phyloP scores from a whole-genome alignment of 1,284 basidiomycete genomes.

The Apiotrichum brassicae region DNA sequence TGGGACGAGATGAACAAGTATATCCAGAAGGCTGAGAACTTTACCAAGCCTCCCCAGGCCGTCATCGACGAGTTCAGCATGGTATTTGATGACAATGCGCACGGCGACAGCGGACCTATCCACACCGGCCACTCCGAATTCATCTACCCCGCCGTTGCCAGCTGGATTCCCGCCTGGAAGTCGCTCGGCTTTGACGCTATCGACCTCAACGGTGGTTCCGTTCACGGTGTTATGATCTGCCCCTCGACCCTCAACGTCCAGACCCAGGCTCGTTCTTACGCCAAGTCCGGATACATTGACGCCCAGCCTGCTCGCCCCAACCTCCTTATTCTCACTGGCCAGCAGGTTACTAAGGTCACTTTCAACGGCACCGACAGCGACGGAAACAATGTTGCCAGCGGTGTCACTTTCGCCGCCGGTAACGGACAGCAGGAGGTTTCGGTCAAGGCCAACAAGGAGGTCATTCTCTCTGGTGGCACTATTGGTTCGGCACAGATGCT shows the following conservation, averaged over 20 bases:
- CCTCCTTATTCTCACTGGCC: slow-evolving; percentile 55
- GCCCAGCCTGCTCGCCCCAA: slow-evolving; percentile 56
- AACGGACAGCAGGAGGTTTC: slow-evolving; percentile 45
- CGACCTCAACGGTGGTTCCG: slow-evolving; percentile 39
- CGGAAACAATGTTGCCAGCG: slow-evolving; percentile 53
- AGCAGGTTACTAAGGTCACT: slow-evolving; percentile 59
- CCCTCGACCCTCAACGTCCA: slow-evolving; percentile 59
- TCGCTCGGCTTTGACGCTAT: slow-evolving; percentile 51
- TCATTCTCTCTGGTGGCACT: slow-evolving; percentile 55
- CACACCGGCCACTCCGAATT: slow-evolving; percentile 45
- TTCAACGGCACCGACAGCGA: slow-evolving; percentile 53
- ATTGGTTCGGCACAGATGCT: slow-evolving; percentile 63
- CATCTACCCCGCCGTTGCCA: slow-evolving; percentile 51
- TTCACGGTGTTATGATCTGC: slow-evolving; percentile 49
- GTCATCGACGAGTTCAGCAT: slow-evolving; percentile 39
- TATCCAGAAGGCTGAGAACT: slow-evolving; percentile 49
- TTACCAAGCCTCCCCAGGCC: slow-evolving; percentile 38
- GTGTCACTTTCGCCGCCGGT: slow-evolving; percentile 54
- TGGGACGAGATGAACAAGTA: slow-evolving; percentile 43
- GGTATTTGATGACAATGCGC: slow-evolving; percentile 44
- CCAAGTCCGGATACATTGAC: slow-evolving; percentile 64
- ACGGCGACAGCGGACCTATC: slow-evolving; percentile 52
- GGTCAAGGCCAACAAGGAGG: slow-evolving; percentile 52
- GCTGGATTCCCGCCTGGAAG: slow-evolving; percentile 53
- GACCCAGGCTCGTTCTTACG: slow-evolving; percentile 62